These are phyloP conservation scores for Coix lacrymajobi DNA, from an alignment of 176 grass and related monocot genomes.

Conservation along the genomic window DNA sequence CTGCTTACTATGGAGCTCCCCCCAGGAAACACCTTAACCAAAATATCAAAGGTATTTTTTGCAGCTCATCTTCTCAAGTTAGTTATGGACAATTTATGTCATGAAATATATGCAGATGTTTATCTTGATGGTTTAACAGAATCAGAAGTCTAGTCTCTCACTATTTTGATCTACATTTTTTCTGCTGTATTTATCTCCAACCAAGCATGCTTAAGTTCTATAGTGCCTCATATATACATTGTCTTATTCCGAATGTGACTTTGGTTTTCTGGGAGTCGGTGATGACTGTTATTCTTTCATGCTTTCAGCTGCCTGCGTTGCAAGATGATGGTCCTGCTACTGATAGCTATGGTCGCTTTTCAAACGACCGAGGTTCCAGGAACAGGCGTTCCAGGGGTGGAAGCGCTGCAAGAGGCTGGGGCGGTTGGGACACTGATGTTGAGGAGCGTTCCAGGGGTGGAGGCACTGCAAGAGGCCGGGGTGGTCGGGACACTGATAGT, in stretches of 20 bases:
- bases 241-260: not conserved
- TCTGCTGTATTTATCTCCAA: not conserved
- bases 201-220: slow-evolving; percentile 4
- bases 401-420: slow-evolving; percentile 26
- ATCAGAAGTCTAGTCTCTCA: not conserved
- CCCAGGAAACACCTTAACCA: slow-evolving; percentile 77
- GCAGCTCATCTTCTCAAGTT: slow-evolving; percentile 7
- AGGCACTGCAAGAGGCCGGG: slow-evolving; percentile 33
- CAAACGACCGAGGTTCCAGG: slow-evolving; percentile 57
- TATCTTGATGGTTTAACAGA: not conserved
- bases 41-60: slow-evolving; percentile 73
- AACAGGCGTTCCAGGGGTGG: slow-evolving; percentile 36
- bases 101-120: not conserved
- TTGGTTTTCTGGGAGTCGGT: not conserved
- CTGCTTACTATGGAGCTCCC: slow-evolving; percentile 73
- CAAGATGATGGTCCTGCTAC: slow-evolving; percentile 87
- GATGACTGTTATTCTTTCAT: slow-evolving; percentile 20
- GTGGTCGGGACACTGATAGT: slow-evolving; percentile 41
- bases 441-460: slow-evolving; percentile 50
- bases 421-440: slow-evolving; percentile 43
- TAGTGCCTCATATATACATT: not conserved
- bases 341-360: slow-evolving; percentile 76
- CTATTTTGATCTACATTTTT: not conserved
- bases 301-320: slow-evolving; percentile 76
- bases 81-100: not conserved